These are phyloP conservation scores for Dictyostelium intermedium DNA, from an alignment of 78 protist species.

Conservation along the genomic window DNA sequence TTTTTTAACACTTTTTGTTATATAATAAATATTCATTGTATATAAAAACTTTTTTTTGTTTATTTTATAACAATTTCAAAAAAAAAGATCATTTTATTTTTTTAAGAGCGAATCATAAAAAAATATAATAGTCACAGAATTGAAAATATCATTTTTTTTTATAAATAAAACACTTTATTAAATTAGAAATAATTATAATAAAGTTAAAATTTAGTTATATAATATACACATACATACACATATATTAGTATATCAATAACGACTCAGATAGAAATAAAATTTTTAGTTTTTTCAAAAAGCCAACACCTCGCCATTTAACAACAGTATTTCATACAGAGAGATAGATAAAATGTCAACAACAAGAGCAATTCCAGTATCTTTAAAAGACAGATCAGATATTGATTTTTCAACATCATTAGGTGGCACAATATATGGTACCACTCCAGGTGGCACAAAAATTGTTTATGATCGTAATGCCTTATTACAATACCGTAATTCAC, in stretches of 20 bases:
- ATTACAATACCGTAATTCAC: constrained; percentile 78
- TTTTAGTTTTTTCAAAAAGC: not conserved
- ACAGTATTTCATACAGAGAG: not conserved
- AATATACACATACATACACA: not conserved
- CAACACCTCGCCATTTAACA: not conserved
- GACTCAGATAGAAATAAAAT: not conserved
- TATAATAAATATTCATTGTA: not conserved
- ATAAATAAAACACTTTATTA: not conserved
- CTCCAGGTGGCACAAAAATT: constrained; percentile 86
- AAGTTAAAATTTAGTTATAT: not conserved
- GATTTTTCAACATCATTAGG: constrained; percentile 82
- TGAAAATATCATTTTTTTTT: not conserved
- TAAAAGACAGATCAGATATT: constrained; percentile 40
- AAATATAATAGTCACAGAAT: not conserved
- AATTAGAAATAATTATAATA: not conserved
- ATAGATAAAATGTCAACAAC: constrained; percentile 38
- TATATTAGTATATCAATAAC: not conserved
- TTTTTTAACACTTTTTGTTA: not conserved
- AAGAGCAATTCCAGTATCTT: constrained; percentile 67
- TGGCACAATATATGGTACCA: constrained; percentile 83
- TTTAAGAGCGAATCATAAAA: not conserved
- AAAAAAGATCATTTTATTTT: not conserved
- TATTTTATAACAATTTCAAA: not conserved
- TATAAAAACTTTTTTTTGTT: not conserved
- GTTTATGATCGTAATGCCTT: constrained; percentile 75